phyloP scores from a whole-genome alignment of 2,329 filamentous ascomycete genomes.

The Fusarium sp. region DNA sequence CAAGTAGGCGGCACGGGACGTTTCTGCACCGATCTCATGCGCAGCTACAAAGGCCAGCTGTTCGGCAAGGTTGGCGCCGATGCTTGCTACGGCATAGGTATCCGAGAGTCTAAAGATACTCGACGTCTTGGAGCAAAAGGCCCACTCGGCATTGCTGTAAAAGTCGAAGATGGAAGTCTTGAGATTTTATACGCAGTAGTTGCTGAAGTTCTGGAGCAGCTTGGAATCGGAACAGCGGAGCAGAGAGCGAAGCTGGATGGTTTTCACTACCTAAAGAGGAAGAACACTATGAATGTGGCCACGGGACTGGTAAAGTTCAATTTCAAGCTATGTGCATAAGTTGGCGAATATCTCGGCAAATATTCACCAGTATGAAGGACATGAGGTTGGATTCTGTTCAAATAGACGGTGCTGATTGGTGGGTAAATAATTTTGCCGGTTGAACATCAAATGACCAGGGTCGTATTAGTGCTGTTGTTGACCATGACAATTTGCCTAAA shows the following conservation, averaged over 20 bases:
- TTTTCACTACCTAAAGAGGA: slow-evolving; percentile 50
- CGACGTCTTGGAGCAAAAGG: slow-evolving; percentile 51
- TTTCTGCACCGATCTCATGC: slow-evolving; percentile 61
- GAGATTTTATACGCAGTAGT: slow-evolving; percentile 57
- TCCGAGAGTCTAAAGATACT: slow-evolving; percentile 54
- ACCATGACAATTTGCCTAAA: slow-evolving; percentile 25
- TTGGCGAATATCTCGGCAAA: neutral
- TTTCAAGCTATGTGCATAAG: slow-evolving; percentile 20
- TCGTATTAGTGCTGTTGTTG: slow-evolving; percentile 2
- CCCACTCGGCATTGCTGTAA: slow-evolving; percentile 57
- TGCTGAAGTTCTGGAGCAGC: slow-evolving; percentile 57
- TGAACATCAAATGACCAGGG: neutral
- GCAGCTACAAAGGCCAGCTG: slow-evolving; percentile 50
- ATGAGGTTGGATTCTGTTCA: neutral
- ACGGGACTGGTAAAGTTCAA: slow-evolving; percentile 46
- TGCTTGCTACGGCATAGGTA: slow-evolving; percentile 59
- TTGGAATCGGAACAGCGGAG: slow-evolving; percentile 52
- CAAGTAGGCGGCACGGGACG: slow-evolving; percentile 58
- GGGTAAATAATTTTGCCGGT: slow-evolving; percentile 7
- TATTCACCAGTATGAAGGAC: neutral
- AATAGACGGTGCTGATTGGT: slow-evolving; percentile 9
- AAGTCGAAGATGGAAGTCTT: slow-evolving; percentile 61
- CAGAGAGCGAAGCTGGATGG: slow-evolving; percentile 45
- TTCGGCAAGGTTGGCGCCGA: slow-evolving; percentile 63
- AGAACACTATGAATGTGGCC: slow-evolving; percentile 54